Conservation (phyloP, 192 early-diverging fungal species). For the Phlyctochytrium bullatum region DNA sequence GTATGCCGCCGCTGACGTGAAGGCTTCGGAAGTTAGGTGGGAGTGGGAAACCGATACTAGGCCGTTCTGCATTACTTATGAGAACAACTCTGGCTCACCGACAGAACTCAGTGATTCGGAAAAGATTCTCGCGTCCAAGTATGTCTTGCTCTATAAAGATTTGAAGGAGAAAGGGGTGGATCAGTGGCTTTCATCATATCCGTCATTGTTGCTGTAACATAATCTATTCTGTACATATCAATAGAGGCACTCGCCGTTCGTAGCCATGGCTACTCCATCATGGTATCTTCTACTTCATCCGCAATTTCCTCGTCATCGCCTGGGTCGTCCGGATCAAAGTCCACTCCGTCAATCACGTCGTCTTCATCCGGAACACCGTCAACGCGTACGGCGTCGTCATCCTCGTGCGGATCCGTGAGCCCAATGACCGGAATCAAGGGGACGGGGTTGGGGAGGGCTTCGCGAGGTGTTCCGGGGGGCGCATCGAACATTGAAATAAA, state of each 20-base stretch:
- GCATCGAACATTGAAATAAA: not conserved
- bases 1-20: conserved; percentile 13
- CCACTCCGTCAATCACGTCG: too few relatives aligned
- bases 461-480: not conserved
- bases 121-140: not conserved
- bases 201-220: too few relatives aligned
- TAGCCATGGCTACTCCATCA: too few relatives aligned
- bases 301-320: not conserved
- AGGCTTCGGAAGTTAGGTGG: conserved; percentile 19
- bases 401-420: not conserved
- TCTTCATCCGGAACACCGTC: not conserved
- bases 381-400: not conserved
- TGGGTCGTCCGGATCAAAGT: not conserved
- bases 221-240: too few relatives aligned
- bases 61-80: conserved; percentile 32
- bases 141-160: not conserved
- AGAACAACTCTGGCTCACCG: not conserved
- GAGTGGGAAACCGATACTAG: conserved; percentile 32
- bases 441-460: not conserved
- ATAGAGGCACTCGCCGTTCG: too few relatives aligned
- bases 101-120: not conserved
- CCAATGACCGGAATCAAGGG: not conserved
- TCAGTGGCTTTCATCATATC: not conserved
- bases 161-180: not conserved
- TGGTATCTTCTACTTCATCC: not conserved